Conservation (phyloP, 192 early-diverging fungal genomes). For the Coemansia sp. region DNA sequence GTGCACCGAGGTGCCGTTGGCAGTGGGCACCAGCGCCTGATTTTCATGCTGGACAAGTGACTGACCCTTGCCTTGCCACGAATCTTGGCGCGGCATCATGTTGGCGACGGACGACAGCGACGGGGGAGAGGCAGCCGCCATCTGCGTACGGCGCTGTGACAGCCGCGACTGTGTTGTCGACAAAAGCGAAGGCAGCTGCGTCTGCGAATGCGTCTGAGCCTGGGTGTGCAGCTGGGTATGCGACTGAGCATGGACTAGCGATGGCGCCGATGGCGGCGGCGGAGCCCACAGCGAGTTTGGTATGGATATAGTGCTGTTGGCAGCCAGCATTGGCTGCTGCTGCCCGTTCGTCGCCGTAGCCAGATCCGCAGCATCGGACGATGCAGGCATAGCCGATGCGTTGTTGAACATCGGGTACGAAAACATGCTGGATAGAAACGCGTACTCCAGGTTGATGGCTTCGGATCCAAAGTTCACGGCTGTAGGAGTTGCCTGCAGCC, state of each 20-base stretch:
- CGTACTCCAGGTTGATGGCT: constrained; percentile 84
- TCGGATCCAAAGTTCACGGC: constrained; percentile 76
- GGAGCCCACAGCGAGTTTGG: constrained; percentile 52
- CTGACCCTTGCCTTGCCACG: constrained; percentile 23
- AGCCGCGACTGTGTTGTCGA: constrained; percentile 2
- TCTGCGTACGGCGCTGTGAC: constrained; percentile 1
- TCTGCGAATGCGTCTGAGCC: constrained; percentile 6
- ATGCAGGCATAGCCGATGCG: constrained; percentile 14
- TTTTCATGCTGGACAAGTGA: neutral
- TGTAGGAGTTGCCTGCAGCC: constrained; percentile 26
- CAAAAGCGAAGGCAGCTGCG: constrained; percentile 4
- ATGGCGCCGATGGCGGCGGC: constrained; percentile 10
- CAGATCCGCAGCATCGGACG: constrained; percentile 25
- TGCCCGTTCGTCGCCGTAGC: constrained; percentile 39
- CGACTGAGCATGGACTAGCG: constrained; percentile 1
- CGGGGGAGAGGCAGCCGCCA: neutral
- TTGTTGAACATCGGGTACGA: constrained; percentile 57
- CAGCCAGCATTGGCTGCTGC: constrained; percentile 25
- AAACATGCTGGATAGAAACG: constrained; percentile 89
- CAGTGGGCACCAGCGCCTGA: constrained; percentile 10
- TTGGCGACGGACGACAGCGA: constrained; percentile 1
- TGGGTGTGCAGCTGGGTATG: constrained; percentile 6
- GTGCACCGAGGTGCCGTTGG: neutral
- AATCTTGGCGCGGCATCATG: constrained; percentile 17
- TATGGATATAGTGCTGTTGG: constrained; percentile 42